phyloP scores from a whole-genome alignment of 331 rosid species.

The Pyracantha coccinea region DNA sequence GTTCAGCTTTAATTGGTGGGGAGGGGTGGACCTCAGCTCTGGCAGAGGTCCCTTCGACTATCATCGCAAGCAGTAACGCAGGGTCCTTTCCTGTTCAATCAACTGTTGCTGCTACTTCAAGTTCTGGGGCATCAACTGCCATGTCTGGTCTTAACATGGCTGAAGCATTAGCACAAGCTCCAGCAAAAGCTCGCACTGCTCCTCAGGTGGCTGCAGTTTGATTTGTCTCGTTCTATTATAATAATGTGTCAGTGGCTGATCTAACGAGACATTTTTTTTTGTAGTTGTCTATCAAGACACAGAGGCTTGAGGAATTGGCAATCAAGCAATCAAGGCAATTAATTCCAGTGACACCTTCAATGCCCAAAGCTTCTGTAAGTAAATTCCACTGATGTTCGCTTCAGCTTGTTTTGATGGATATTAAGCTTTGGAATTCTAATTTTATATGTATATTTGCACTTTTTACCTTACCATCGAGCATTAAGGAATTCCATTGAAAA shows the following conservation, averaged over 20 bases:
- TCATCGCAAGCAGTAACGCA: conserved; percentile 52
- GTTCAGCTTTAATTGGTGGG: conserved; percentile 79
- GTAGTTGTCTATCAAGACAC: conserved; percentile 69
- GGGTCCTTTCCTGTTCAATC: conserved; percentile 57
- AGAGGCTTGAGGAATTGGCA: conserved; percentile 95
- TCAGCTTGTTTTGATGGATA: conserved; percentile 12
- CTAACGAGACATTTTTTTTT: conserved; percentile 12
- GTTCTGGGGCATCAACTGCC: conserved; percentile 36
- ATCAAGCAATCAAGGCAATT: conserved; percentile 92
- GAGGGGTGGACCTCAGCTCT: conserved; percentile 98
- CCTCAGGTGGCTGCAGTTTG: conserved; percentile 58
- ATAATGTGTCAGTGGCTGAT: conserved; percentile 5
- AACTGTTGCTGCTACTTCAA: conserved; percentile 39
- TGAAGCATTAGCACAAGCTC: conserved; percentile 89
- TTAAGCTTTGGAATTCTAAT: neutral
- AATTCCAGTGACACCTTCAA: conserved; percentile 92
- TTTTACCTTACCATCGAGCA: neutral
- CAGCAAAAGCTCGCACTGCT: conserved; percentile 58
- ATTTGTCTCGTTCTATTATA: neutral
- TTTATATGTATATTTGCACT: too few species aligned
- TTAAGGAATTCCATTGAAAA: neutral
- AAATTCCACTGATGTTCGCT: conserved; percentile 1
- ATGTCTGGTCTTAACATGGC: conserved; percentile 92
- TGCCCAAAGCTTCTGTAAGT: conserved; percentile 84
- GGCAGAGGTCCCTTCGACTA: conserved; percentile 64